Evolutionary conservation across 768 basidiomycete genomes (phyloP).

Genomic region (Dendrothele bispora): DNA sequence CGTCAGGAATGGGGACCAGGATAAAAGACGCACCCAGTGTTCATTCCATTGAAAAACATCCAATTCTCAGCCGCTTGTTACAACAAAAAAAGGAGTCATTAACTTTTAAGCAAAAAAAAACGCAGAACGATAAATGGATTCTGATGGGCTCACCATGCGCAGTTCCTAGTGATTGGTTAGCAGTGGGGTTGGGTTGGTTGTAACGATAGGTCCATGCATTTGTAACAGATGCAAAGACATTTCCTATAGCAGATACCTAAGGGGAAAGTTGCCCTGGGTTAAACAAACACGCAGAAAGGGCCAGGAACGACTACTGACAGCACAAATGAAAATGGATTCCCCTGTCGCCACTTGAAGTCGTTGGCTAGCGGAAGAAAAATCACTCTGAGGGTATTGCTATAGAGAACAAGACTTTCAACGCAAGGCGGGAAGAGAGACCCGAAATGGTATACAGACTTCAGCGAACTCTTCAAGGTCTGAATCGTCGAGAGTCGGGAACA

Average conservation of each 20-base stretch:
- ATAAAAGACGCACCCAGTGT: constrained; percentile 49
- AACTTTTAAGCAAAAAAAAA: too few species aligned
- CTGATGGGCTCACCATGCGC: too few species aligned
- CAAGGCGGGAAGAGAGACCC: not conserved
- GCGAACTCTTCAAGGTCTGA: constrained; percentile 38
- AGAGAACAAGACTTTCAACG: constrained; percentile 4
- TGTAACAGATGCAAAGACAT: constrained; percentile 32
- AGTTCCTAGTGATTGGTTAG: constrained; percentile 31
- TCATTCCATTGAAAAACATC: constrained; percentile 66
- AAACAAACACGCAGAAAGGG: not conserved
- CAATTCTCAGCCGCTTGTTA: constrained; percentile 62
- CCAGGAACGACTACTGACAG: constrained; percentile 50
- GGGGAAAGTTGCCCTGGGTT: not conserved
- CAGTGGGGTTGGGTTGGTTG: constrained; percentile 56
- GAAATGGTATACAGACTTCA: constrained; percentile 18
- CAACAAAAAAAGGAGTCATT: too few species aligned
- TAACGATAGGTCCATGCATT: constrained; percentile 57
- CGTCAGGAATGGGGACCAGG: constrained; percentile 15
- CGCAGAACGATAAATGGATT: too few species aligned
- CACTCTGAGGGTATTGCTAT: constrained; percentile 41
- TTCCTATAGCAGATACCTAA: constrained; percentile 27
- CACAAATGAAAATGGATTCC: constrained; percentile 51
- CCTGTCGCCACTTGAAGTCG: constrained; percentile 48
- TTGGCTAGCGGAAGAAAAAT: constrained; percentile 42
- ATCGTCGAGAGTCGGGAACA: constrained; percentile 46